Percentiles rank a stretch among this genome's conserved stretches.
These are phyloP conservation scores for Diatrype stigma DNA, from an alignment of 2,329 filamentous ascomycete species.

Conservation along the genomic window DNA sequence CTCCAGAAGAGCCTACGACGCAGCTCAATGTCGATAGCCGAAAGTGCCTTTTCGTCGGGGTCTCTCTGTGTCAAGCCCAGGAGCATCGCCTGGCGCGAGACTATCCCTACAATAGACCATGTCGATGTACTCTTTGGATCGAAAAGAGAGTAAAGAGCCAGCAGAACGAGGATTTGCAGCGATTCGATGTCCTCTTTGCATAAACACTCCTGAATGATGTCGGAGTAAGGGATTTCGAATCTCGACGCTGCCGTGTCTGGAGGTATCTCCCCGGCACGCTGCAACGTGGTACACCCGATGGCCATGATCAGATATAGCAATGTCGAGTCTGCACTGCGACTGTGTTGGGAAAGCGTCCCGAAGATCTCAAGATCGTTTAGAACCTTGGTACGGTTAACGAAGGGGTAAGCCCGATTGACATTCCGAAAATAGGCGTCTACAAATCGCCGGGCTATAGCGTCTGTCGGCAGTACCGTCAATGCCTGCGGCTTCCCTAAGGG, in stretches of 20 bases:
- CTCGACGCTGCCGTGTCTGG: conserved; percentile 22
- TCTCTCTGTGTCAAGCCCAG: conserved; percentile 32
- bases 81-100: conserved; percentile 35
- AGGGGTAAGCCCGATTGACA: conserved; percentile 42
- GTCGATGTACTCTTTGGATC: conserved; percentile 36
- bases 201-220: conserved; percentile 38
- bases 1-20: conserved; percentile 41
- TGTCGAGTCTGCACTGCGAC: conserved; percentile 29
- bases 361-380: conserved; percentile 30
- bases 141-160: conserved; percentile 40
- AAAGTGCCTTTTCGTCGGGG: conserved; percentile 22
- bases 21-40: conserved; percentile 23
- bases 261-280: conserved; percentile 37
- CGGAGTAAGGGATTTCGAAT: conserved; percentile 34
- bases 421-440: conserved; percentile 43
- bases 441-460: conserved; percentile 28
- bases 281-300: conserved; percentile 40
- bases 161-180: conserved; percentile 36
- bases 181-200: conserved; percentile 31
- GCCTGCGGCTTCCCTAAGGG: neutral
- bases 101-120: conserved; percentile 37
- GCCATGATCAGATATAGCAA: conserved; percentile 41
- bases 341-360: conserved; percentile 16
- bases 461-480: conserved; percentile 10
- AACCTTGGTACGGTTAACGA: conserved; percentile 34